Conservation (phyloP, 2,329 filamentous ascomycete genomes). For the Fonsecaea nubica region DNA sequence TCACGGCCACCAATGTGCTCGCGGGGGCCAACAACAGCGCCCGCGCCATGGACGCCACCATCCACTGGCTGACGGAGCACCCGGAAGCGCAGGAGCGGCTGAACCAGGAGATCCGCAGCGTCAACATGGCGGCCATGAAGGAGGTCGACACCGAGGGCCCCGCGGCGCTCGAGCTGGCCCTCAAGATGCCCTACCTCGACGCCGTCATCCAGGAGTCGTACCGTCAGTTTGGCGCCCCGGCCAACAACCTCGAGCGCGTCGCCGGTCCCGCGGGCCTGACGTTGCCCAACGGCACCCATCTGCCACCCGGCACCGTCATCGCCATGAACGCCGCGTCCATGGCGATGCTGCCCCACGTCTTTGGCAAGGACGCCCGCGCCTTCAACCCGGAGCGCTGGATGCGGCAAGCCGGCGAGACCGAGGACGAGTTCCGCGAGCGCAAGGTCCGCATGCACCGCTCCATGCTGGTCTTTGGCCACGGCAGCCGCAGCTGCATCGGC, state of each 20-base stretch:
- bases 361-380: constrained; percentile 8
- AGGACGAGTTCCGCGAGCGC: constrained; percentile 14
- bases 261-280: background rate
- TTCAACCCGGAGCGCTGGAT: constrained; percentile 22
- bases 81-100: constrained; percentile 20
- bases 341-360: constrained; percentile 13
- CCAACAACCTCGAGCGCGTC: constrained; percentile 20
- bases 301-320: constrained; percentile 13
- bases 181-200: constrained; percentile 22
- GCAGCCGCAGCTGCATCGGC: constrained; percentile 19
- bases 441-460: constrained; percentile 8
- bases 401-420: constrained; percentile 7
- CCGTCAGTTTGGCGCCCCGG: constrained; percentile 18
- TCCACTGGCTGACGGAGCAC: constrained; percentile 15
- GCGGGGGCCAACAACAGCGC: constrained; percentile 17
- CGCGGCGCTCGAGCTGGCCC: constrained; percentile 16
- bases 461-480: constrained; percentile 17
- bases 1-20: constrained; percentile 20
- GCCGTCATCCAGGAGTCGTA: constrained; percentile 22
- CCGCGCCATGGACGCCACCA: constrained; percentile 19
- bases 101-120: constrained; percentile 14
- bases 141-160: constrained; percentile 16
- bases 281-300: constrained; percentile 9
- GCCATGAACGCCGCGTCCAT: constrained; percentile 20
- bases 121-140: constrained; percentile 21